Evolutionary conservation across 441 rosid genomes (phyloP).

Genomic region (Caryocar brasiliense): DNA sequence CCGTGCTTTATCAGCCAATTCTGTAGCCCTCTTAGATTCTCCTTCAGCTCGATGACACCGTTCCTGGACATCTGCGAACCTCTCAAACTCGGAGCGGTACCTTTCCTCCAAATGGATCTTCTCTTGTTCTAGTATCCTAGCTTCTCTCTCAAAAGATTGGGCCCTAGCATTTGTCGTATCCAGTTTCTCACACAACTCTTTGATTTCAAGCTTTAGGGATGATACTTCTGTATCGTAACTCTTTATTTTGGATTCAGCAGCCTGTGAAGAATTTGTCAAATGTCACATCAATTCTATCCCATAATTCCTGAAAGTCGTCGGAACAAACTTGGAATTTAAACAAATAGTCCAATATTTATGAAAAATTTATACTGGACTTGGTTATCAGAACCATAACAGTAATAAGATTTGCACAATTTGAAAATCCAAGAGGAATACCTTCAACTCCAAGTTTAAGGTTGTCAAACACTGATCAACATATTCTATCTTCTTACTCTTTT

Average conservation of each 20-base stretch:
- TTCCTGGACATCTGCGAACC: constrained; percentile 79
- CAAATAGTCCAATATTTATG: too few species aligned
- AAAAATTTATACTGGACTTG: too few species aligned
- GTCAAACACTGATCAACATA: constrained; percentile 73
- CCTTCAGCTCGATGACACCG: constrained; percentile 74
- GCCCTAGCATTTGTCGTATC: constrained; percentile 67
- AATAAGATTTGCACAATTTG: not conserved
- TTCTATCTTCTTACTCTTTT: constrained; percentile 60
- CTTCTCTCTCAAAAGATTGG: constrained; percentile 66
- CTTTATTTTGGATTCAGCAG: constrained; percentile 75
- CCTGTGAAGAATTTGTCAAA: constrained; percentile 39
- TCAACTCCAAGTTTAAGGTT: constrained; percentile 65
- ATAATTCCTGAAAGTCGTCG: too few species aligned
- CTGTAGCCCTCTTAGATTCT: constrained; percentile 84
- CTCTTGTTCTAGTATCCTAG: constrained; percentile 79
- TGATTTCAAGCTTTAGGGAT: constrained; percentile 49
- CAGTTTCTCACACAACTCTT: constrained; percentile 50
- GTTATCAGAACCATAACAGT: too few species aligned
- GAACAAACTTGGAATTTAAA: too few species aligned
- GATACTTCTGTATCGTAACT: constrained; percentile 67
- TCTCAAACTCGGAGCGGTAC: constrained; percentile 67
- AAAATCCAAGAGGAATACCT: constrained; percentile 37
- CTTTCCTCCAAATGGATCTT: constrained; percentile 72
- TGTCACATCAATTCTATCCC: too few species aligned
- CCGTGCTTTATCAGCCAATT: constrained; percentile 78